phyloP scores from a whole-genome alignment of 2,329 filamentous ascomycete species.

The Leptographium radiaticola region DNA sequence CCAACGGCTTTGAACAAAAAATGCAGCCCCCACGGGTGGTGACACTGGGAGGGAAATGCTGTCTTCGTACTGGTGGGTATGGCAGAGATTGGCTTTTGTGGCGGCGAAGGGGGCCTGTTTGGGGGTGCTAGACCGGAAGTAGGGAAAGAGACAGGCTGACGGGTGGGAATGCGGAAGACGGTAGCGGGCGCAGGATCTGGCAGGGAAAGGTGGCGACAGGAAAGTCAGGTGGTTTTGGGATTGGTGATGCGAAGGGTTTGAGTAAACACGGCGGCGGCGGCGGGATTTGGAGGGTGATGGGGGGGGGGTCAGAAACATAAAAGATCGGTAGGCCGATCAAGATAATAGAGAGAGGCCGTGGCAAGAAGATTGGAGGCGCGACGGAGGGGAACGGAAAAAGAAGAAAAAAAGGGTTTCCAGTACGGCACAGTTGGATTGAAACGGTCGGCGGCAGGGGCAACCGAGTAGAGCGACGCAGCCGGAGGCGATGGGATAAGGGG shows the following conservation, averaged over 20 bases:
- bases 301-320: neutral
- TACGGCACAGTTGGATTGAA: neutral
- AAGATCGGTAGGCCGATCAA: neutral
- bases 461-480: too few relatives aligned
- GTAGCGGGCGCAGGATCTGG: neutral
- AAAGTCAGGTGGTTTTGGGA: slow-evolving; percentile 3
- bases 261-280: neutral
- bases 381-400: too few relatives aligned
- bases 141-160: neutral
- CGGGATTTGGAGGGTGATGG: neutral
- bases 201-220: neutral
- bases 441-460: neutral
- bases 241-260: neutral
- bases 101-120: neutral
- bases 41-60: neutral
- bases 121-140: neutral
- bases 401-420: neutral
- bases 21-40: neutral
- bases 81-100: neutral
- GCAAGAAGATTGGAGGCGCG: neutral
- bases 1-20: neutral
- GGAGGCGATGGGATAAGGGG: neutral
- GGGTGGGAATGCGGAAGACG: neutral
- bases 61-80: slow-evolving; percentile 1
- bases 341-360: neutral